A percentile compares a stretch with the other conserved stretches of the same genome.
phyloP scores from a whole-genome alignment of 1,284 basidiomycete species.

The Fomes fomentarius region DNA sequence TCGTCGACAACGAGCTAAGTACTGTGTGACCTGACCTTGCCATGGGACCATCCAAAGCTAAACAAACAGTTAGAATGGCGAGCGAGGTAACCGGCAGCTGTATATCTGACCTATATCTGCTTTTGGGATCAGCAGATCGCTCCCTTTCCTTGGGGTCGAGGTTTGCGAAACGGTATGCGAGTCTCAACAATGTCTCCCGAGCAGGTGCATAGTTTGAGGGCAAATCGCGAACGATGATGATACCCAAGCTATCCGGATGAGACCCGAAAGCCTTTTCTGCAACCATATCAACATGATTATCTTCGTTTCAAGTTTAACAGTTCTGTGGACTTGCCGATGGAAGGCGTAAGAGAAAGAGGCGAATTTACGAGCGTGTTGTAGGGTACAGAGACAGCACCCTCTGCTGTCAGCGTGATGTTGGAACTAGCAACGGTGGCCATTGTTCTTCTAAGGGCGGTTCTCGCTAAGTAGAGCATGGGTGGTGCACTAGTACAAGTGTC shows the following conservation, averaged over 20 bases:
- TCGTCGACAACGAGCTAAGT: too few relatives aligned
- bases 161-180: constrained; percentile 75
- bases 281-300: not conserved
- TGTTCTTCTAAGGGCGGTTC: constrained; percentile 24
- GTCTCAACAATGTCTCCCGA: constrained; percentile 70
- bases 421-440: constrained; percentile 31
- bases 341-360: constrained; percentile 58
- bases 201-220: constrained; percentile 65
- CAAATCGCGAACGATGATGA: constrained; percentile 81
- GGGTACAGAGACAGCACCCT: constrained; percentile 71
- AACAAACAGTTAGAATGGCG: not conserved
- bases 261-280: constrained; percentile 83
- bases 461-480: constrained; percentile 12
- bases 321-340: constrained; percentile 56
- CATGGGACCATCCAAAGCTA: constrained; percentile 93
- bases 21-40: constrained; percentile 58
- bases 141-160: constrained; percentile 69
- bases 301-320: not conserved
- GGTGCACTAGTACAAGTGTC: too few relatives aligned
- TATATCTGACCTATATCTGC: constrained; percentile 75
- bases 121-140: constrained; percentile 67
- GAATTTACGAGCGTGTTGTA: constrained; percentile 63
- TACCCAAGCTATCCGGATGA: constrained; percentile 72
- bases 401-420: constrained; percentile 44
- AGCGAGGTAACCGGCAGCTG: too few relatives aligned